phyloP scores from a whole-genome alignment of 2,329 filamentous ascomycete genomes.

The Colletotrichum spinosum region DNA sequence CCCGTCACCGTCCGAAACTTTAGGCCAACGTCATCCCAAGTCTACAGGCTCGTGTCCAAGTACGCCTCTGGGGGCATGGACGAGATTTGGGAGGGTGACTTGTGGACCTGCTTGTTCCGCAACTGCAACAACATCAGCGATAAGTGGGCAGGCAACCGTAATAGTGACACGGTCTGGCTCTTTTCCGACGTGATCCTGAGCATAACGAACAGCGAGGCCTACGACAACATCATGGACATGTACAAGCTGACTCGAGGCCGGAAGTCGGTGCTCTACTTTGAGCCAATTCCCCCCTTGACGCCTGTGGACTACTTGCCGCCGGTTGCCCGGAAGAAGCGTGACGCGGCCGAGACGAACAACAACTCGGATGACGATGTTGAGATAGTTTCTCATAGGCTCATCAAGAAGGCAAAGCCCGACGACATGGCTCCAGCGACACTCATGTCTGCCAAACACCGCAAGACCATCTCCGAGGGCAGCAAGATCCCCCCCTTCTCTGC shows the following conservation, averaged over 20 bases:
- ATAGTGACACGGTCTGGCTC: not conserved
- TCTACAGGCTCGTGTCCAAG: not conserved
- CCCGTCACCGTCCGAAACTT: conserved; percentile 5
- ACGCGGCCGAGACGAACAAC: not conserved
- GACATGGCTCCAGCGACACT: not conserved
- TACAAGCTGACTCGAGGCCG: conserved; percentile 1
- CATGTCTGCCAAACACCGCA: not conserved
- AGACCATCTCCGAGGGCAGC: not conserved
- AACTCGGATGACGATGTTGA: not conserved
- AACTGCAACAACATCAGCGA: not conserved
- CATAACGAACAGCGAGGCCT: not conserved
- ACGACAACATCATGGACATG: not conserved
- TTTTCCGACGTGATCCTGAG: conserved; percentile 14
- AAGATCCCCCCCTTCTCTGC: not conserved
- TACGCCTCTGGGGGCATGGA: conserved; percentile 2
- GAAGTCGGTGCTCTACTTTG: conserved; percentile 2
- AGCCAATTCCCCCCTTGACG: not conserved
- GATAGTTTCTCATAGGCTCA: not conserved
- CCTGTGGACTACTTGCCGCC: not conserved
- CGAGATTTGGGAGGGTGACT: not conserved
- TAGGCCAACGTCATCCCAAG: not conserved
- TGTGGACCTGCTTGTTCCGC: conserved; percentile 13
- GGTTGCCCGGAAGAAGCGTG: not conserved
- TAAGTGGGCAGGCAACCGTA: not conserved
- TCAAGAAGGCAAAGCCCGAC: not conserved